A percentile compares a stretch with the other conserved stretches of the same genome.
These are phyloP conservation scores for Brassica cretica DNA, from an alignment of 345 rosid species.

Conservation along the genomic window DNA sequence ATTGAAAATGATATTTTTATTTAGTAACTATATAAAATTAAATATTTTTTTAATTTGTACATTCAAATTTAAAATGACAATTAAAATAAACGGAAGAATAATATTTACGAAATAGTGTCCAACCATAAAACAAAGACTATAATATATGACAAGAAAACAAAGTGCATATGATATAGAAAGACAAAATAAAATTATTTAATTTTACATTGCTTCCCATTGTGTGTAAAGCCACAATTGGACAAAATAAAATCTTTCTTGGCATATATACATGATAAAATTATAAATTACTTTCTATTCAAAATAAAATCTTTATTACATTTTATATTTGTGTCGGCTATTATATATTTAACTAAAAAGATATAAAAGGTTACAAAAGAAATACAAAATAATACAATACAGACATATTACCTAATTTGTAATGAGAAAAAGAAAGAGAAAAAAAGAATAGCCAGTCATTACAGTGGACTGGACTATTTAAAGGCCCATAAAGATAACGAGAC, in stretches of 20 bases:
- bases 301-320: too few relatives aligned
- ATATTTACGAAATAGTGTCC: too few relatives aligned
- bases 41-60: too few relatives aligned
- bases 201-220: too few relatives aligned
- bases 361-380: neutral
- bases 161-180: too few relatives aligned
- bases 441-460: conserved; percentile 1
- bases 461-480: neutral
- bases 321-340: neutral
- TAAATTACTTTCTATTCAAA: neutral
- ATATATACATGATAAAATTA: neutral
- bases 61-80: too few relatives aligned
- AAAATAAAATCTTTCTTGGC: neutral
- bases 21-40: too few relatives aligned
- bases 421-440: neutral
- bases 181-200: too few relatives aligned
- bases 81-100: too few relatives aligned
- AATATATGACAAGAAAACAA: too few relatives aligned
- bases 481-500: conserved; percentile 15
- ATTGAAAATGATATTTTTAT: too few relatives aligned
- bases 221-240: neutral
- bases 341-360: neutral
- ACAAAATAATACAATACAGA: neutral
- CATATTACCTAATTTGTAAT: neutral
- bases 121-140: too few relatives aligned